phyloP scores from a whole-genome alignment of 2,329 filamentous ascomycete species.

The Pseudogymnoascus sp. region DNA sequence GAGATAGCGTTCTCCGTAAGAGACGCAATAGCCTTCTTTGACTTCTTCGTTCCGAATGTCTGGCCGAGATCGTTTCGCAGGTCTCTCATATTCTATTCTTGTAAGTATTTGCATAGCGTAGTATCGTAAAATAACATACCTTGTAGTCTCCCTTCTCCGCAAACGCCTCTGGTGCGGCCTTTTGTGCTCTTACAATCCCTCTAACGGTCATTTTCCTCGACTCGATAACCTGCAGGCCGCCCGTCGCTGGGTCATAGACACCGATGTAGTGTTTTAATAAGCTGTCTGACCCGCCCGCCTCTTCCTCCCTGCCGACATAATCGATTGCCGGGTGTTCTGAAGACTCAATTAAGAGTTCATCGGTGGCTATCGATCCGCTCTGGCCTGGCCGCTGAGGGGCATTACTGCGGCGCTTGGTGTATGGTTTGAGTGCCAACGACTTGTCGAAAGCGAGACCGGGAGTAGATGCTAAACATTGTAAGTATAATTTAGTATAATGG shows the following conservation, averaged over 20 bases:
- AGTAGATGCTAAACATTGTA: slow-evolving; percentile 23
- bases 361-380: slow-evolving; percentile 22
- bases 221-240: slow-evolving; percentile 51
- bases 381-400: slow-evolving; percentile 16
- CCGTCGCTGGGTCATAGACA: slow-evolving; percentile 52
- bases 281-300: slow-evolving; percentile 31
- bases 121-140: slow-evolving; percentile 24
- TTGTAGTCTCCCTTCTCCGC: slow-evolving; percentile 25
- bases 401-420: slow-evolving; percentile 23
- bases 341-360: slow-evolving; percentile 50
- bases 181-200: slow-evolving; percentile 47
- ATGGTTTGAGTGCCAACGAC: slow-evolving; percentile 26
- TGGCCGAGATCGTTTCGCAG: slow-evolving; percentile 62
- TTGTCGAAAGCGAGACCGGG: slow-evolving; percentile 27
- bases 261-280: slow-evolving; percentile 56
- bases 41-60: slow-evolving; percentile 79
- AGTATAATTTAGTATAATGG: not conserved
- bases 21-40: slow-evolving; percentile 65
- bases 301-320: slow-evolving; percentile 50
- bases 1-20: slow-evolving; percentile 63
- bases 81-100: slow-evolving; percentile 45
- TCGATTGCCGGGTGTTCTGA: slow-evolving; percentile 48
- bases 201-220: slow-evolving; percentile 56
- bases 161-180: slow-evolving; percentile 40
- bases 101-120: slow-evolving; percentile 12